These are phyloP conservation scores for Beauveria rudraprayagi DNA, from an alignment of 2,329 filamentous ascomycete species.

Conservation along the genomic window DNA sequence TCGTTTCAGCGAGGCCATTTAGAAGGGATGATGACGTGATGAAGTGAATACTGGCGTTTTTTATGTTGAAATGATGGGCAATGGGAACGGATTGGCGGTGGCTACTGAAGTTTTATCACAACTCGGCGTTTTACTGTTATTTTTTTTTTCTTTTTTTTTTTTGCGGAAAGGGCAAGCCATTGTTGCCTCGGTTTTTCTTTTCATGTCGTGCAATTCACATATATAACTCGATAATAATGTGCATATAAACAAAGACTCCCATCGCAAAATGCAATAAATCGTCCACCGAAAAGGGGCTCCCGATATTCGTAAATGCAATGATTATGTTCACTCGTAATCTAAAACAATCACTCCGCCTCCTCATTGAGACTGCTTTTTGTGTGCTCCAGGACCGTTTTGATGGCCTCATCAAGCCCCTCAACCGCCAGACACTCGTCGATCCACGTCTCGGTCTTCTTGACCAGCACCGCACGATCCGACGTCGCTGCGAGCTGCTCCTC, in stretches of 20 bases:
- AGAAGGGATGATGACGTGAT: slow-evolving; percentile 4
- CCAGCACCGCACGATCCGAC: slow-evolving; percentile 37
- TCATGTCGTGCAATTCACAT: neutral
- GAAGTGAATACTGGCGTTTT: slow-evolving; percentile 7
- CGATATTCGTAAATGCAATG: neutral
- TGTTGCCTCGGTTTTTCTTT: neutral
- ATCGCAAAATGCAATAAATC: neutral
- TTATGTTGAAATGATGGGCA: neutral
- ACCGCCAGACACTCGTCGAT: slow-evolving; percentile 42
- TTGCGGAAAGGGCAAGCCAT: neutral
- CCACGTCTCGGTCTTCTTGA: slow-evolving; percentile 45
- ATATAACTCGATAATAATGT: slow-evolving; percentile 1
- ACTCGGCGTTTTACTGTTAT: neutral
- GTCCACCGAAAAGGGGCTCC: neutral
- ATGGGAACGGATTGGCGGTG: neutral
- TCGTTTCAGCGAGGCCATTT: slow-evolving; percentile 46
- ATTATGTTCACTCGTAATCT: neutral
- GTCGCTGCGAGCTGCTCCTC: slow-evolving; percentile 40
- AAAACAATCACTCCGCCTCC: neutral
- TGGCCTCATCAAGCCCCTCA: slow-evolving; percentile 45
- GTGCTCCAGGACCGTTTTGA: slow-evolving; percentile 47
- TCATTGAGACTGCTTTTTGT: slow-evolving; percentile 29
- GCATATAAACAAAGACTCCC: slow-evolving; percentile 3
- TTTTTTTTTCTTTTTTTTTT: neutral
- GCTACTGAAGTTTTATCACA: neutral